Evolutionary conservation across 495 filamentous ascomycete genomes (phyloP), one percentile per base, ranked within the genome.

Genomic region (Aspergillus nanangensis): DNA sequence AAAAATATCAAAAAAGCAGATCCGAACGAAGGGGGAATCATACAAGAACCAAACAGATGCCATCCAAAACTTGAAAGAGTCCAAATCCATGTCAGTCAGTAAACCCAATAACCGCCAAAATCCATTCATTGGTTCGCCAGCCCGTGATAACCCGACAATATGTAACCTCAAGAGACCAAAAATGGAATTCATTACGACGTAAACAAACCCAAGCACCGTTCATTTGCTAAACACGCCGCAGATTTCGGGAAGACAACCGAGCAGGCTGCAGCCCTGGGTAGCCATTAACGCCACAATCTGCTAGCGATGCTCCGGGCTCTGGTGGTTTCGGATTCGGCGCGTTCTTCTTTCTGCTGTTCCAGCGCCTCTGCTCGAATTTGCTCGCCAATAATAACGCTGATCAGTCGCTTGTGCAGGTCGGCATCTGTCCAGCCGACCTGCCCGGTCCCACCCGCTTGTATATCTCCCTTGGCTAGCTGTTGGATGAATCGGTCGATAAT

Each of bases 341-440:
- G 24, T 39, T 46, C 47, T 27, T 31, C 45, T 29, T 47, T 32
- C 35, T 50, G 41, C 37, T 57, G 56, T 29, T 54, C 55, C 32
- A 61, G 70, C 41, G 51, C 50, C 37, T 70, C 69, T 36, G 58
- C 58, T 56, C 71, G 57, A 48, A 72, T 69, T 50, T 73, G 63
- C 43, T 73, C 69, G 36, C 71, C 71, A 56, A 73, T 72, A 37
- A 74, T 71, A 31, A 75, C 55, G 46, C 71, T 75, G 35, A 73
- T 69, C 52, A 75, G 47, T 45, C 71, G 56, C 44, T 60, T 63
- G 47, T 71, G 67, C 48, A 75, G 54, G 23, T 75, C 70, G 29
- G 68, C 70, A 39, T 73, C 71, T 27, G 64, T 66, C 71, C 71
- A 75, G 39, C 68, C 63, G 37, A 75, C 54, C 45, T 65, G 55